phyloP scores from a whole-genome alignment of 306 rosid species.

The Styphnolobium japonicum region DNA sequence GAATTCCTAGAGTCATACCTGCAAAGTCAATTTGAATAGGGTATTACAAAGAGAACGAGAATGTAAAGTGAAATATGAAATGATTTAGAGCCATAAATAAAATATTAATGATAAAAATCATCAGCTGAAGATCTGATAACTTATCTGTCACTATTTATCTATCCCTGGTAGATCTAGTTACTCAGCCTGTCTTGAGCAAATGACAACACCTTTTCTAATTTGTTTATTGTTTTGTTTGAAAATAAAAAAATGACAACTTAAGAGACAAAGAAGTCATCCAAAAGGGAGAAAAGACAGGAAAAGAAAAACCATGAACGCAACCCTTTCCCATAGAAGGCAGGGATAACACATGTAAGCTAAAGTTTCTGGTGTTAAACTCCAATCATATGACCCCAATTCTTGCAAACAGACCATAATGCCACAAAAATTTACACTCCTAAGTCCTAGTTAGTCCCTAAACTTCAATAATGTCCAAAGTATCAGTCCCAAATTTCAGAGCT shows the following conservation, averaged over 20 bases:
- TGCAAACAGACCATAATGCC: background rate
- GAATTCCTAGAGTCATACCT: constrained; percentile 93
- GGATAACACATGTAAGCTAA: background rate
- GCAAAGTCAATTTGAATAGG: constrained; percentile 20
- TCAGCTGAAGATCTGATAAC: background rate
- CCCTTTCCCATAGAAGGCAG: background rate
- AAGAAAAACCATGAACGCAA: background rate
- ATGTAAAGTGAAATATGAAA: background rate
- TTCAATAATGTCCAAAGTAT: background rate
- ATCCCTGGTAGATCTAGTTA: background rate
- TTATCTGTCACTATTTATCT: background rate
- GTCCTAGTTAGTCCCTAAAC: too few relatives aligned
- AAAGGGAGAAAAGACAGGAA: background rate
- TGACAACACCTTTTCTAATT: background rate
- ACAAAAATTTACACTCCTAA: background rate
- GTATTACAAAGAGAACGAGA: background rate
- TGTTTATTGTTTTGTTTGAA: background rate
- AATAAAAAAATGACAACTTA: background rate
- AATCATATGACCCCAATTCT: background rate
- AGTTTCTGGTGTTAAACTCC: background rate
- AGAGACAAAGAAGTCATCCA: background rate
- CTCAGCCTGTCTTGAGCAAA: background rate
- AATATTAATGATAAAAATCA: background rate
- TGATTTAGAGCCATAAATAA: background rate
- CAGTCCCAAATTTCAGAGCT: background rate